phyloP scores from a whole-genome alignment of 768 basidiomycete species.

The Trametes cingulata region DNA sequence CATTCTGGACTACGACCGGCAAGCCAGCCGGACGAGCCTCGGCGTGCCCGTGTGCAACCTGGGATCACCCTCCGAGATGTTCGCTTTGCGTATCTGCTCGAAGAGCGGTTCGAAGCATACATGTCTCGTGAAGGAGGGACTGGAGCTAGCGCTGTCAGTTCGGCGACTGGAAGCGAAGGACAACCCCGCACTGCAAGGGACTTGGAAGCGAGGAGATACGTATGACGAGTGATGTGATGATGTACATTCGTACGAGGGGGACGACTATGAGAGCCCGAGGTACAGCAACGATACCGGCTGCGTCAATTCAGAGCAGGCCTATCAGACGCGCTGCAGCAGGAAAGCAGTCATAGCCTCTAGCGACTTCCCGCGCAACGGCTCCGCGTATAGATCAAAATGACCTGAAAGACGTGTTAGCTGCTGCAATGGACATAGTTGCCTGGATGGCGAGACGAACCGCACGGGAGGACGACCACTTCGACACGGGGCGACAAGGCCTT shows the following conservation, averaged over 20 bases:
- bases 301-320: too few species aligned
- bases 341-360: constrained; percentile 10
- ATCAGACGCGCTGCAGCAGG: background rate
- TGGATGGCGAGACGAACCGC: constrained; percentile 1
- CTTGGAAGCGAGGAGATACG: background rate
- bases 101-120: constrained; percentile 25
- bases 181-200: background rate
- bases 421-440: background rate
- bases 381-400: constrained; percentile 19
- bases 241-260: too few species aligned
- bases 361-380: background rate
- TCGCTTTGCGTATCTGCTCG: constrained; percentile 47
- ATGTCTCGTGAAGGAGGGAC: background rate
- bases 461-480: background rate
- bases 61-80: constrained; percentile 54
- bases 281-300: too few species aligned
- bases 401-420: background rate
- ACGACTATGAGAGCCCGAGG: too few species aligned
- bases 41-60: constrained; percentile 27
- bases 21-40: background rate
- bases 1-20: constrained; percentile 7
- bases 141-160: background rate
- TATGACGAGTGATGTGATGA: too few species aligned
- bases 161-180: too few species aligned
- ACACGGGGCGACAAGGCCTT: background rate